Percentiles rank a stretch among this genome's conserved stretches.
phyloP scores from a whole-genome alignment of 2,329 filamentous ascomycete species.

The Biscogniauxia sp. region DNA sequence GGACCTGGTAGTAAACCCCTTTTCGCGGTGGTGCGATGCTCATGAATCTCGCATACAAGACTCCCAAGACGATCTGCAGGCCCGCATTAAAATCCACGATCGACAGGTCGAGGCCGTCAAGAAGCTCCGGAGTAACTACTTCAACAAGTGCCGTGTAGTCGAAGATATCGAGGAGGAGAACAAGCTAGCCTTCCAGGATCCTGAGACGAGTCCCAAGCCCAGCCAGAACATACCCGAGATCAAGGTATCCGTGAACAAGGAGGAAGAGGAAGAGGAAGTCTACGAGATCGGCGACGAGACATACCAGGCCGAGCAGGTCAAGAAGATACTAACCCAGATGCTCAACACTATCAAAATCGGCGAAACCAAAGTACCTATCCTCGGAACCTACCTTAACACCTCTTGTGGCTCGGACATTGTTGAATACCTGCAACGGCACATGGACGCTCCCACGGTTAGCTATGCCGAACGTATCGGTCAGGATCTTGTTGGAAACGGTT shows the following conservation, averaged over 20 bases:
- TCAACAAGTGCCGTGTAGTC: conserved; percentile 96
- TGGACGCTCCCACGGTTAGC: conserved; percentile 79
- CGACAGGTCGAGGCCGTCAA: conserved; percentile 86
- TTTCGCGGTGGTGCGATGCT: conserved; percentile 92
- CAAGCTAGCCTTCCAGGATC: conserved; percentile 94
- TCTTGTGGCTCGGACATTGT: conserved; percentile 90
- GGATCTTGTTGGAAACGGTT: conserved; percentile 81
- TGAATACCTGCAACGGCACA: conserved; percentile 87
- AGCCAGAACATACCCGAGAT: conserved; percentile 72
- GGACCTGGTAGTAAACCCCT: conserved; percentile 91
- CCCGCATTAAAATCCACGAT: conserved; percentile 87
- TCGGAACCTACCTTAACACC: conserved; percentile 92
- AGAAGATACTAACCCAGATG: conserved; percentile 85
- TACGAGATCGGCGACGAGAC: conserved; percentile 88
- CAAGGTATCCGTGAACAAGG: conserved; percentile 72
- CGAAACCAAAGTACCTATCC: conserved; percentile 91
- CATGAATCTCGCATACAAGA: conserved; percentile 89
- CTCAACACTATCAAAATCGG: conserved; percentile 81
- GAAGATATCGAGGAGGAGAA: conserved; percentile 98
- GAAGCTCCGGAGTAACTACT: conserved; percentile 93
- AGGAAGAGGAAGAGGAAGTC: conserved; percentile 70
- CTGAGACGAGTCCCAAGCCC: conserved; percentile 64
- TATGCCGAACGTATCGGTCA: conserved; percentile 95
- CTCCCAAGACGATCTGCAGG: conserved; percentile 91
- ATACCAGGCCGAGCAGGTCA: conserved; percentile 82